Conservation (phyloP, 495 filamentous ascomycete species). For the Podospora comata region DNA sequence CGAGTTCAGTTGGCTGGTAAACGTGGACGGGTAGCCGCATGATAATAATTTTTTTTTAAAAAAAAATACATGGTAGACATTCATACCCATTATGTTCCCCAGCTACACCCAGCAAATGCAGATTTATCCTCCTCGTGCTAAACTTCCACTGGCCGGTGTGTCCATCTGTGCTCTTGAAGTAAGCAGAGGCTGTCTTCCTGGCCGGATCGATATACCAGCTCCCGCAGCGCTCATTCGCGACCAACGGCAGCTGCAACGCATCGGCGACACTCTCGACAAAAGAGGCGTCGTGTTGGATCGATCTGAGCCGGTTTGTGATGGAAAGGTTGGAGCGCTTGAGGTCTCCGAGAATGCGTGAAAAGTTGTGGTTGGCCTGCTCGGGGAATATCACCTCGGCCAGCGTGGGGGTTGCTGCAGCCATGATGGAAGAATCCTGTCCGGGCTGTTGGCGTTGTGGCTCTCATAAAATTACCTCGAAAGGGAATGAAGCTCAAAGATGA, state of each 20-base stretch:
- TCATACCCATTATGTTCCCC: constrained; percentile 61
- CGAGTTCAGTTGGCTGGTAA: not conserved
- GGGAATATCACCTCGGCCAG: constrained; percentile 49
- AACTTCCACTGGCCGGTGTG: constrained; percentile 89
- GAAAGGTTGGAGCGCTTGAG: constrained; percentile 74
- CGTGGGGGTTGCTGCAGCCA: constrained; percentile 16
- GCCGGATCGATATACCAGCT: constrained; percentile 86
- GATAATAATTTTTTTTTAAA: not conserved
- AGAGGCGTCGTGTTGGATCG: constrained; percentile 63
- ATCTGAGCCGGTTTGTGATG: constrained; percentile 72
- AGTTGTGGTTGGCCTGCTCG: constrained; percentile 50
- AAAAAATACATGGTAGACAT: not conserved
- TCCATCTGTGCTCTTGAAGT: constrained; percentile 98
- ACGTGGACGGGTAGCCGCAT: not conserved
- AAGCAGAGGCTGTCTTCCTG: constrained; percentile 66
- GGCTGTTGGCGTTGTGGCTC: not conserved
- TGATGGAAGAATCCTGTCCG: not conserved
- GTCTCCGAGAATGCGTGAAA: constrained; percentile 51
- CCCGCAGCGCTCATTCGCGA: constrained; percentile 91
- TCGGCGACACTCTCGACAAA: constrained; percentile 59
- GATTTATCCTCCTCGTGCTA: constrained; percentile 76
- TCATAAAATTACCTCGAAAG: not conserved
- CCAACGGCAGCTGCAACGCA: constrained; percentile 63
- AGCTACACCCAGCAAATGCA: constrained; percentile 68
- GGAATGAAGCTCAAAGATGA: constrained; percentile 1